Conservation (phyloP, 192 early-diverging fungal genomes). For the Podila minutissima region DNA sequence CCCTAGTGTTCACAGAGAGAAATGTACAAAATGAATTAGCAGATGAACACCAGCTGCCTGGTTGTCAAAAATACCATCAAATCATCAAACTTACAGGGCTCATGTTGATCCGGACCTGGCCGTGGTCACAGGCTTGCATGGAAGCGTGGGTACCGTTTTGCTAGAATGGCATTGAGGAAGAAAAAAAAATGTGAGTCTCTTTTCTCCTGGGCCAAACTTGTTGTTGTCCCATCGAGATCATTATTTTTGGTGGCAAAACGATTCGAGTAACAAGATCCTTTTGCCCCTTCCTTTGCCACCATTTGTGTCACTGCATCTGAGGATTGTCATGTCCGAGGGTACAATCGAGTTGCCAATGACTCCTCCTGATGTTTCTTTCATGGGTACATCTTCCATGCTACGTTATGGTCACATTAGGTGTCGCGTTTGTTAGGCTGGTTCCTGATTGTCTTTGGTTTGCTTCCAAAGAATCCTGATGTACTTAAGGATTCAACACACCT, state of each 20-base stretch:
- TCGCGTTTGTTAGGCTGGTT: background rate
- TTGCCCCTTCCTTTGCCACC: no score
- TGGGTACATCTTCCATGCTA: no score
- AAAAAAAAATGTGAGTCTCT: background rate
- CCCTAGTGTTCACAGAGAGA: background rate
- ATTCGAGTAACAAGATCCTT: no score
- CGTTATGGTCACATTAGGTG: no score
- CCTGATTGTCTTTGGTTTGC: background rate
- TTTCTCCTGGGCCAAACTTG: no score
- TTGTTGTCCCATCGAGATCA: no score
- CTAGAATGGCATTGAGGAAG: background rate
- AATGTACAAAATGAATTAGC: background rate
- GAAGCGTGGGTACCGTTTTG: conserved; percentile 27
- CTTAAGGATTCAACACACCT: conserved; percentile 53
- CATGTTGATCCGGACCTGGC: conserved; percentile 34
- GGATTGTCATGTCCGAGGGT: no score
- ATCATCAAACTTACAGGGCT: conserved; percentile 7
- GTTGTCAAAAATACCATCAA: background rate
- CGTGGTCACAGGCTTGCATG: conserved; percentile 23
- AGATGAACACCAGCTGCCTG: background rate
- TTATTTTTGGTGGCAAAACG: no score
- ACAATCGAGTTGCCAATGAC: no score
- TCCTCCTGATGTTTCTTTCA: no score
- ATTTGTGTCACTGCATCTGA: no score
- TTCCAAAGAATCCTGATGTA: background rate